These are phyloP conservation scores for Tetrahymena borealis DNA, from an alignment of 73 alveolate species.

Conservation along the genomic window DNA sequence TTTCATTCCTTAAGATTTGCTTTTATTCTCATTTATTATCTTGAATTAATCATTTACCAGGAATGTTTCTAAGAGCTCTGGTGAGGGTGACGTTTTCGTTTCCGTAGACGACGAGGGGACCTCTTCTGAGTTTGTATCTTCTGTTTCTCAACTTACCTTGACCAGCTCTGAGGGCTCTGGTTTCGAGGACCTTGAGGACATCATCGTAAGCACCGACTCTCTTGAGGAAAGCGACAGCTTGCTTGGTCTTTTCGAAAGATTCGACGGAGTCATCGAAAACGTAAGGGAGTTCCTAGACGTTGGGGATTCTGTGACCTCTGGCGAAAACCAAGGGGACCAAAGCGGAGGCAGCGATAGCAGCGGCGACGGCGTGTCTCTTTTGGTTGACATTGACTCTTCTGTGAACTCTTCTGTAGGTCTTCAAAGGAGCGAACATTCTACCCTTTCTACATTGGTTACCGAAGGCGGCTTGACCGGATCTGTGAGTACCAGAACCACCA, in stretches of 20 bases:
- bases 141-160: conserved; percentile 83
- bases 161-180: conserved; percentile 79
- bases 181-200: conserved; percentile 46
- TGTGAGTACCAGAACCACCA: conserved; percentile 98
- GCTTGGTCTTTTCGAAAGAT: conserved; percentile 82
- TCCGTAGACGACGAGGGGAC: conserved; percentile 85
- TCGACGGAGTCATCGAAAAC: conserved; percentile 88
- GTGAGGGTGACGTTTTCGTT: conserved; percentile 66
- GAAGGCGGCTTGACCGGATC: conserved; percentile 99
- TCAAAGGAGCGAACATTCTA: conserved; percentile 97
- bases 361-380: conserved; percentile 99
- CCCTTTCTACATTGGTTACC: conserved; percentile 99
- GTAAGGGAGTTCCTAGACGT: conserved; percentile 95
- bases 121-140: conserved; percentile 82
- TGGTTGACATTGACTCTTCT: conserved; percentile 94
- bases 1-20: too few species aligned
- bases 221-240: conserved; percentile 63
- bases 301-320: conserved; percentile 95
- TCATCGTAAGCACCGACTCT: conserved; percentile 85
- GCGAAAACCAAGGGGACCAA: conserved; percentile 96
- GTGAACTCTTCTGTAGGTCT: conserved; percentile 98
- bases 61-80: conserved; percentile 82
- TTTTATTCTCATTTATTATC: too few species aligned
- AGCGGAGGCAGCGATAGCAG: conserved; percentile 98
- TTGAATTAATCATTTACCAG: conserved; percentile 6